These are phyloP conservation scores for Aspergillus persii DNA, from an alignment of 2,329 filamentous ascomycete genomes.

Conservation along the genomic window DNA sequence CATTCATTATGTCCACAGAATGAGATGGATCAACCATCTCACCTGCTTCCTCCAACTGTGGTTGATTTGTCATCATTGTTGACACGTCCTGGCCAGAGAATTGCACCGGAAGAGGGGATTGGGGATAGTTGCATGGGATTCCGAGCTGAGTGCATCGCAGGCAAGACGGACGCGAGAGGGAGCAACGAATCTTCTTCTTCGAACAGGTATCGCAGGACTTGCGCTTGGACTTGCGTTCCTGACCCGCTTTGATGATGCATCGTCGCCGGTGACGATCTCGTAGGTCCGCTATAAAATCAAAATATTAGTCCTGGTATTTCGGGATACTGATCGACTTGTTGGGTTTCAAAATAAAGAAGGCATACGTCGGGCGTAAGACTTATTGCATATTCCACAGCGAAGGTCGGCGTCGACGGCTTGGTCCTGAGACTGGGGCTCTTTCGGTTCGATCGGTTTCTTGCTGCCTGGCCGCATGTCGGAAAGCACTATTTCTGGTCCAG, in stretches of 20 bases:
- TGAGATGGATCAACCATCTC: not conserved
- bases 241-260: slow-evolving; percentile 16
- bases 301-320: not conserved
- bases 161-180: slow-evolving; percentile 17
- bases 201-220: slow-evolving; percentile 21
- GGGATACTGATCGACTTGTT: not conserved
- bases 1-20: not conserved
- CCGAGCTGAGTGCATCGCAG: slow-evolving; percentile 14
- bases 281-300: slow-evolving; percentile 13
- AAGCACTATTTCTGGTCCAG: not conserved
- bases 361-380: slow-evolving; percentile 19
- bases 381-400: slow-evolving; percentile 18
- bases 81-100: not conserved
- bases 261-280: slow-evolving; percentile 20
- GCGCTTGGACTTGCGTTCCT: slow-evolving; percentile 19
- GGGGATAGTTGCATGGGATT: slow-evolving; percentile 13
- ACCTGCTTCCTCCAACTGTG: not conserved
- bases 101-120: slow-evolving; percentile 1
- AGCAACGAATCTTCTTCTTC: slow-evolving; percentile 20
- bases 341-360: not conserved
- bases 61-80: not conserved
- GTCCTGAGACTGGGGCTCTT: not conserved
- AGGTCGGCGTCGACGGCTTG: slow-evolving; percentile 3
- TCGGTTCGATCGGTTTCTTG: not conserved
- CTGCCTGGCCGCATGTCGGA: not conserved